Percentiles rank a stretch among this genome's conserved stretches.
phyloP scores from a whole-genome alignment of 2,329 filamentous ascomycete species.

The Paraphaeosphaeria sporulosa region DNA sequence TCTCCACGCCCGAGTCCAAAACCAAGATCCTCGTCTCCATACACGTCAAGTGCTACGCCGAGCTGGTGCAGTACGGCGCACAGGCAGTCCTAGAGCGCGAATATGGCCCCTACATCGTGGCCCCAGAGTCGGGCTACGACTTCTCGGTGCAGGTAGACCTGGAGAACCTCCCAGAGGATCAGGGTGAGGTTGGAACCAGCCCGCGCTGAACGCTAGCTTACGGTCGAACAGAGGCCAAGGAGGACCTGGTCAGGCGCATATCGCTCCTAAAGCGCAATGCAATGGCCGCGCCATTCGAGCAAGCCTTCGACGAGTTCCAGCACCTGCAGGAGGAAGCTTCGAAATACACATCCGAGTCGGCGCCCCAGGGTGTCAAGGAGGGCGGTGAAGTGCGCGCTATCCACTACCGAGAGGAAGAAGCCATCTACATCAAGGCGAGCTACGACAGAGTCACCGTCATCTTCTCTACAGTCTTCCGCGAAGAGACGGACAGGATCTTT shows the following conservation, averaged over 20 bases:
- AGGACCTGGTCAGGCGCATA: conserved; percentile 86
- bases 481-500: conserved; percentile 97
- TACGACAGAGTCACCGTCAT: conserved; percentile 98
- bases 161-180: conserved; percentile 81
- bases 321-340: conserved; percentile 85
- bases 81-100: conserved; percentile 90
- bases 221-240: conserved; percentile 72
- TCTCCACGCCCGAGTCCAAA: conserved; percentile 94
- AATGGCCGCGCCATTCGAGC: conserved; percentile 98
- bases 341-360: conserved; percentile 91
- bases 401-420: conserved; percentile 98
- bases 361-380: conserved; percentile 87
- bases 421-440: conserved; percentile 97
- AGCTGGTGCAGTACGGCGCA: conserved; percentile 92
- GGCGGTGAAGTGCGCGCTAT: conserved; percentile 94
- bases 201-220: conserved; percentile 21
- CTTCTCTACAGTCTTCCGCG: conserved; percentile 96
- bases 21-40: conserved; percentile 94
- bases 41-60: conserved; percentile 91
- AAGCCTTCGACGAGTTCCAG: conserved; percentile 93
- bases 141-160: conserved; percentile 93
- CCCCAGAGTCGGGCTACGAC: conserved; percentile 90
- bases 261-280: conserved; percentile 95
- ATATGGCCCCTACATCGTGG: conserved; percentile 90
- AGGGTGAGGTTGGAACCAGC: conserved; percentile 60